These are phyloP conservation scores for Citrus australasica DNA, from an alignment of 345 rosid genomes.

Conservation along the genomic window DNA sequence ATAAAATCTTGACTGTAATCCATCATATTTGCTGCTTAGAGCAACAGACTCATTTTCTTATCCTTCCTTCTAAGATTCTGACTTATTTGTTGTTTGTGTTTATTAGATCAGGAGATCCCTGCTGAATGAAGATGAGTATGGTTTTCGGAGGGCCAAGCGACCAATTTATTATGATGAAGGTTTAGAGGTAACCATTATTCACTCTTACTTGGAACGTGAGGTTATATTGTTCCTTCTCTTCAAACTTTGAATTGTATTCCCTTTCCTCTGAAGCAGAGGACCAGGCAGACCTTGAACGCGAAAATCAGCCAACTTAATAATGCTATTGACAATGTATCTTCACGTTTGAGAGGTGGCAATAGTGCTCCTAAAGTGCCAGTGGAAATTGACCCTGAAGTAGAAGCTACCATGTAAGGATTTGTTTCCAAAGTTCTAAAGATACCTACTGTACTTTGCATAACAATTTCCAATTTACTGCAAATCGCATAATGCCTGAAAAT, in stretches of 20 bases:
- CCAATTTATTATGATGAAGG: conserved; percentile 87
- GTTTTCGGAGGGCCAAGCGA: conserved; percentile 64
- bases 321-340: conserved; percentile 86
- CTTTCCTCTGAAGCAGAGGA: conserved; percentile 46
- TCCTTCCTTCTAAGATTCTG: not conserved
- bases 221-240: not conserved
- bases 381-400: conserved; percentile 65
- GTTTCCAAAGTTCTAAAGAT: not conserved
- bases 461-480: not conserved
- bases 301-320: conserved; percentile 86
- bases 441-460: not conserved
- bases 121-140: conserved; percentile 76
- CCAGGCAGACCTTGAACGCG: conserved; percentile 78
- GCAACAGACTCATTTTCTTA: not conserved
- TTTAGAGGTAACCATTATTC: conserved; percentile 50
- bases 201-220: not conserved
- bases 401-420: conserved; percentile 47
- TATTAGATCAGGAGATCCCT: conserved; percentile 74
- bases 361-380: conserved; percentile 35
- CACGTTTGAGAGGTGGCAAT: conserved; percentile 79
- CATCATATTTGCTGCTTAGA: not conserved
- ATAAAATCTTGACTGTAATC: not conserved
- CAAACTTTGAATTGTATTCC: not conserved
- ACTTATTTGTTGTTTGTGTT: not conserved
- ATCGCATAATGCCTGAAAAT: conserved; percentile 3